phyloP scores from a whole-genome alignment of 2,329 filamentous ascomycete genomes.

The Fusarium sp. region DNA sequence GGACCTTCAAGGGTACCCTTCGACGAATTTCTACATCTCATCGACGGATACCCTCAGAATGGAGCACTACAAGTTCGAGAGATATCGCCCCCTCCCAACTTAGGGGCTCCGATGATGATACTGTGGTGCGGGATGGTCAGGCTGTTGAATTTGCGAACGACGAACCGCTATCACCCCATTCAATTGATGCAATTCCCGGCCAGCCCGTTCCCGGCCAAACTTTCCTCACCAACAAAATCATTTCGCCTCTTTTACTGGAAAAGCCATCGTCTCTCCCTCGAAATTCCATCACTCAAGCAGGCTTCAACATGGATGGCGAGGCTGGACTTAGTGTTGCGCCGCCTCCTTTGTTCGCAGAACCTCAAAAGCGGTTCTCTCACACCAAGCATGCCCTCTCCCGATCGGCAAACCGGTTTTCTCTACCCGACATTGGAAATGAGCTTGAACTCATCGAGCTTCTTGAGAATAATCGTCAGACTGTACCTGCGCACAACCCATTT shows the following conservation, averaged over 20 bases:
- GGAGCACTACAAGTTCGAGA: conserved; percentile 24
- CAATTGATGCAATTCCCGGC: conserved; percentile 6
- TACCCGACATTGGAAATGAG: neutral
- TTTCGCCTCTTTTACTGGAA: conserved; percentile 18
- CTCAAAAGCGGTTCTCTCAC: neutral
- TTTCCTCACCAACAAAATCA: conserved; percentile 9
- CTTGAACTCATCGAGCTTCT: neutral
- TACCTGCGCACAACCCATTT: conserved; percentile 34
- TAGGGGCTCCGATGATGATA: neutral
- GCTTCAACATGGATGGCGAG: conserved; percentile 40
- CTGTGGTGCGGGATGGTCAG: neutral
- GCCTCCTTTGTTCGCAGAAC: conserved; percentile 8
- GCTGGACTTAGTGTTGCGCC: conserved; percentile 1
- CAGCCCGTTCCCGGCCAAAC: conserved; percentile 11
- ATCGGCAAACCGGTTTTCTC: conserved; percentile 4
- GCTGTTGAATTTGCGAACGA: neutral
- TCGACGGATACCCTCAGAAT: conserved; percentile 30
- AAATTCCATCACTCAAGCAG: neutral
- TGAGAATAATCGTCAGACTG: conserved; percentile 12
- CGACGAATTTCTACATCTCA: conserved; percentile 34
- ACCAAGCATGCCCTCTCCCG: neutral
- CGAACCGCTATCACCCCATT: conserved; percentile 1
- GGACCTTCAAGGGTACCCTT: conserved; percentile 23
- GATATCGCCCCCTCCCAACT: neutral
- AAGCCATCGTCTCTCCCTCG: conserved; percentile 4